phyloP scores from a whole-genome alignment of 805 yeast species.

The Wickerhamiella galacta region DNA sequence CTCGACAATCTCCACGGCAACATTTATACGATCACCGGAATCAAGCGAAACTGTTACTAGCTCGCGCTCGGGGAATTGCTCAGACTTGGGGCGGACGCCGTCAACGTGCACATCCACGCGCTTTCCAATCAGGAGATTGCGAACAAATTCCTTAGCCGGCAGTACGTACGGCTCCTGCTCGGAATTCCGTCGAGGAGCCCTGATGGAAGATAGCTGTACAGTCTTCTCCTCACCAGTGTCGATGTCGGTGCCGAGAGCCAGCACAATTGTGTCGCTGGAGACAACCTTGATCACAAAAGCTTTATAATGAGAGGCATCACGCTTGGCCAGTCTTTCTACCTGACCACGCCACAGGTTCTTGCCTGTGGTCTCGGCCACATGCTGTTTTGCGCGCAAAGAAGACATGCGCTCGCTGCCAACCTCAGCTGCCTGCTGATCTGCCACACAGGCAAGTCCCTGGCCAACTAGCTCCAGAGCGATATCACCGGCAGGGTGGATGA shows the following conservation, averaged over 20 bases:
- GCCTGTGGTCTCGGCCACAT: constrained; percentile 37
- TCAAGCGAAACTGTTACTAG: constrained; percentile 42
- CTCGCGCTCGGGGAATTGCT: constrained; percentile 47
- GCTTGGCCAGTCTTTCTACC: constrained; percentile 12
- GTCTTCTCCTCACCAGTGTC: constrained; percentile 31
- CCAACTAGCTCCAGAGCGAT: constrained; percentile 51
- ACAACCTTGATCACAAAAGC: constrained; percentile 46
- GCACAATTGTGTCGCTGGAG: constrained; percentile 47
- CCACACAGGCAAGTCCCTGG: constrained; percentile 55
- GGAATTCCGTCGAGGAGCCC: constrained; percentile 59
- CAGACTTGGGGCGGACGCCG: constrained; percentile 44
- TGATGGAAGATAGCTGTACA: constrained; percentile 59
- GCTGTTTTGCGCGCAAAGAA: constrained; percentile 46
- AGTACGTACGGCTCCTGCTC: constrained; percentile 39
- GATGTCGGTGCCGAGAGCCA: constrained; percentile 32
- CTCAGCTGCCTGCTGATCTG: constrained; percentile 62
- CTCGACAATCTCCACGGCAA: constrained; percentile 42
- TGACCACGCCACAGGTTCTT: constrained; percentile 40
- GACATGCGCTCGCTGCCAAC: constrained; percentile 53
- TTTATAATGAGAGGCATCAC: constrained; percentile 25
- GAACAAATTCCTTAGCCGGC: constrained; percentile 57
- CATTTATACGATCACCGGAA: constrained; percentile 39
- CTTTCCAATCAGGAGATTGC: constrained; percentile 56
- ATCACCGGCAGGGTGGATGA: constrained; percentile 62
- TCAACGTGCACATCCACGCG: constrained; percentile 44